These are phyloP conservation scores for Sugiyamaella valdiviana DNA, from an alignment of 805 yeast genomes.

Conservation along the genomic window DNA sequence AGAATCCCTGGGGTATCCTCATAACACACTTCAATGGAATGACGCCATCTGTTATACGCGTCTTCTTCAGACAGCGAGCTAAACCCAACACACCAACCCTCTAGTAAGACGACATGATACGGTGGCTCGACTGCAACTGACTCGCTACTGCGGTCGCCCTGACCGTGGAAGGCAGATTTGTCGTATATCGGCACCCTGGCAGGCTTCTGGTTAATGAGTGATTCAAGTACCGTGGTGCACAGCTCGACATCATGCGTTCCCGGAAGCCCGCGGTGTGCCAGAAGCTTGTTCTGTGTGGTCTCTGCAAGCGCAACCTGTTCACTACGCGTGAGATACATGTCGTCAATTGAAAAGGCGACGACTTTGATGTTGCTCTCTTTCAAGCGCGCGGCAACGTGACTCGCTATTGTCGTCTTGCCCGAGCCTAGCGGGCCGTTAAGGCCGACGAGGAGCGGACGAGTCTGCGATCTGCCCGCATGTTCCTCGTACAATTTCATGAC, in stretches of 20 bases:
- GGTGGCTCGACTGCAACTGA: conserved; percentile 27
- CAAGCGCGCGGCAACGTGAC: conserved; percentile 24
- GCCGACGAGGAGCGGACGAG: conserved; percentile 25
- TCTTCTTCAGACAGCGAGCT: conserved; percentile 34
- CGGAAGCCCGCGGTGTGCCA: conserved; percentile 90
- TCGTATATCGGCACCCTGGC: conserved; percentile 69
- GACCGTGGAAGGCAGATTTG: conserved; percentile 62
- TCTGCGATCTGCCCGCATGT: no score
- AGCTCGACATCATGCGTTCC: conserved; percentile 83
- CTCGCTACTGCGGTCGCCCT: conserved; percentile 60
- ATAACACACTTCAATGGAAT: neutral
- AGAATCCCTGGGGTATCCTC: no score
- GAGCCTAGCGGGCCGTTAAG: conserved; percentile 35
- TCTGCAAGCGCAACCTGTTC: conserved; percentile 49
- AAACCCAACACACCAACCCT: conserved; percentile 94
- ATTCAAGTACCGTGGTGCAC: conserved; percentile 32
- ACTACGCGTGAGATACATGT: conserved; percentile 63
- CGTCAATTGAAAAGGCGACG: conserved; percentile 66
- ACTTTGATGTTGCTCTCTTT: conserved; percentile 31
- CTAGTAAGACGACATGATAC: conserved; percentile 66
- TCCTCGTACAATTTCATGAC: no score
- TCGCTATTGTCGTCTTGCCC: conserved; percentile 32
- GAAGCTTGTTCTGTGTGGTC: conserved; percentile 41
- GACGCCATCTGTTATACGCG: conserved; percentile 20
- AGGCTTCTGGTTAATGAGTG: conserved; percentile 27